Base-by-base conservation (phyloP, 1,284 basidiomycete species). In the Mycena citricolor region DNA sequence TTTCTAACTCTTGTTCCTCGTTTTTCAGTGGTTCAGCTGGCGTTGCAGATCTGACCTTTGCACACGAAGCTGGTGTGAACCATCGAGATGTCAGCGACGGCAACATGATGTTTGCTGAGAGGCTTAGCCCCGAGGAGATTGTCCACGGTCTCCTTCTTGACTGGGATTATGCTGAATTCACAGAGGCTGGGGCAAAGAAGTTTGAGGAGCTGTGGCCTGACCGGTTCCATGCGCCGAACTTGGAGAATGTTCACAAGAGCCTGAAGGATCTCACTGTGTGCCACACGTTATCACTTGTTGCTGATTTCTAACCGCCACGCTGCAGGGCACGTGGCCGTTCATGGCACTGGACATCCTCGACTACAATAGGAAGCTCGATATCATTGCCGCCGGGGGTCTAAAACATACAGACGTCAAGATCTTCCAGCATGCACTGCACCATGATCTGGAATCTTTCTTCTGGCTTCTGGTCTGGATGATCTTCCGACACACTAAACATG, bases 161-260 rank as follows among this genome's bases (percentile, higher is more conserved):
- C 25, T 48, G 16, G 19, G 46, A 48, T 29, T 48, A 35, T 32
- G 36, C 34, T 20, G 36, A 42, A 23, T 39, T 48, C 22, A 39
- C 35, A 6, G 16, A 16, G 4, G 36, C 19, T 6, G 46, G 46
- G 3, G 26, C 3, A 21, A 13, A 3, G 2, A 29, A 21, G 2
- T 48, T 43, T 23, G 7, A 38, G 14, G 20, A 29, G 14, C 16
- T 22, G n/a, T 36, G 30, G 13, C 39, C 36, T 4, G 7, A 32
- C 23, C 11, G 2, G n/a, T n/a, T n/a, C n/a, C 5, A 10, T 12
- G 2, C 26, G 10, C 26, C 26, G 26, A 29, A 10, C 10, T 14
- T 29, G 10, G 26, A 29, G 14, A 29, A 8, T 8, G 32, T 33
- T 10, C n/a, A 33, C 8, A 33, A 33, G 14, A 17, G 8, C 11